Evolutionary conservation across 495 filamentous ascomycete species (phyloP), one percentile per base, ranked within the genome.

Genomic region (Penicillium macrosclerotiorum): DNA sequence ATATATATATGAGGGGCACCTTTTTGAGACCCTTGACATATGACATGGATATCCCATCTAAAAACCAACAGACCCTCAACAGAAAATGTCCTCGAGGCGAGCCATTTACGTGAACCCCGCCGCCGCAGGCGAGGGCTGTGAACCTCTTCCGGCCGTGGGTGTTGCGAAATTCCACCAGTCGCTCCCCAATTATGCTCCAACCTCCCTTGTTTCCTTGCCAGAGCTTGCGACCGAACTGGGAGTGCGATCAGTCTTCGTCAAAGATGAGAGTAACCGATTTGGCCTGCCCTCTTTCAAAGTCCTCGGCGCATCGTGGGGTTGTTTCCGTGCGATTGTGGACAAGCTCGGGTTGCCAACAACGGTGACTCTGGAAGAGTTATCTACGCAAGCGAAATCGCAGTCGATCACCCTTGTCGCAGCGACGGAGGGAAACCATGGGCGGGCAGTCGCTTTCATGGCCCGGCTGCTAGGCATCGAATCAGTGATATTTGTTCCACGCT

Each of bases 231-330:
- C 62, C 4, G 71, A 81, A n/a, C 64, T 86, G 1, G 76, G 75
- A 0, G 59, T 88, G 14, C 62, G 62, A 1, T 52, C 71, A 9
- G 69, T 88, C 31, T 67, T 75, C 47, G 58, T 84, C 37, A 84
- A 86, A 54, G 75, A 83, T 52, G 80, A 85, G 51, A 78, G 71
- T 35, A 57, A 62, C 40, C 69, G 81, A 19, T 71, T 82, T 46
- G 76, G 83, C 1, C 75, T 91, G 1, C 83, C 85, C 0, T 75
- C 85, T 0, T 90, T 89, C 74, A 90, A 90, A 59, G 82, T 87
- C 29, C 76, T 89, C 0, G 87, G 86, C 7, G 86, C 87, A 0
- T 84, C 82, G n/a, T 91, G 83, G 84, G 83, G 76, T 0, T 70
- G 74, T 34, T 82, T 79, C 50, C 75, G 76, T 26, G 79, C 81